Percentiles rank a stretch among this genome's conserved stretches.
Evolutionary conservation across 768 basidiomycete genomes (phyloP).

Genomic region (Mycena filopes): DNA sequence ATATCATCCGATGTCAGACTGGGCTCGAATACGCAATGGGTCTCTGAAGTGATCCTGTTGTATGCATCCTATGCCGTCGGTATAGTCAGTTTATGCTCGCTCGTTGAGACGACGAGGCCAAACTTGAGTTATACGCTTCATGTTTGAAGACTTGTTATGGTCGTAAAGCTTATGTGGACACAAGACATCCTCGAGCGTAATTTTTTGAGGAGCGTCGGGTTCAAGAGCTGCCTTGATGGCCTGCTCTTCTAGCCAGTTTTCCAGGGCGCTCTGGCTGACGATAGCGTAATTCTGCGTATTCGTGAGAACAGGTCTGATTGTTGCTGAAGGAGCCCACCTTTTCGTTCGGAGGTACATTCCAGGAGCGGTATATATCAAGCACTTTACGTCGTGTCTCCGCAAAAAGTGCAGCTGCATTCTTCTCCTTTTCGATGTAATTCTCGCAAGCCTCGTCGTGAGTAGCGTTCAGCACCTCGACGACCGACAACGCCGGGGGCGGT

Average conservation of each 20-base stretch:
- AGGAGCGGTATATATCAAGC: constrained; percentile 68
- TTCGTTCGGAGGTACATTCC: constrained; percentile 60
- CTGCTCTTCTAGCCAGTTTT: constrained; percentile 65
- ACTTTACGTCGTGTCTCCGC: constrained; percentile 62
- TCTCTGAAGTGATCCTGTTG: constrained; percentile 52
- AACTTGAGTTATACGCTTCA: constrained; percentile 78
- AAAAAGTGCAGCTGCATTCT: constrained; percentile 55
- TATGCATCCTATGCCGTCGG: constrained; percentile 54
- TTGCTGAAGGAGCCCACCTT: constrained; percentile 52
- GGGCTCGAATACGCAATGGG: constrained; percentile 61
- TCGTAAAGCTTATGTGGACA: constrained; percentile 74
- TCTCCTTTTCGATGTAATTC: constrained; percentile 58
- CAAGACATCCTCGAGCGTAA: constrained; percentile 58
- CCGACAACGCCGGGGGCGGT: constrained; percentile 63
- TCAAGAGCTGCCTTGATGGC: constrained; percentile 42
- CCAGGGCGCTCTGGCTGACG: constrained; percentile 68
- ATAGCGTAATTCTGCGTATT: constrained; percentile 60
- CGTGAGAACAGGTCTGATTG: background rate
- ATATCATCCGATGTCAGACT: constrained; percentile 60
- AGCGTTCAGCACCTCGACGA: constrained; percentile 66
- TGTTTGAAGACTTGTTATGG: constrained; percentile 64
- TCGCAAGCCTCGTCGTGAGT: constrained; percentile 65
- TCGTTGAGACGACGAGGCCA: constrained; percentile 20
- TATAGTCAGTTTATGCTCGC: background rate
- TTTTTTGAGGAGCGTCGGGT: constrained; percentile 34